A percentile compares a stretch with the other conserved stretches of the same genome.
phyloP scores from a whole-genome alignment of 1,139 yeast genomes.

The Hyphopichia fennica region DNA sequence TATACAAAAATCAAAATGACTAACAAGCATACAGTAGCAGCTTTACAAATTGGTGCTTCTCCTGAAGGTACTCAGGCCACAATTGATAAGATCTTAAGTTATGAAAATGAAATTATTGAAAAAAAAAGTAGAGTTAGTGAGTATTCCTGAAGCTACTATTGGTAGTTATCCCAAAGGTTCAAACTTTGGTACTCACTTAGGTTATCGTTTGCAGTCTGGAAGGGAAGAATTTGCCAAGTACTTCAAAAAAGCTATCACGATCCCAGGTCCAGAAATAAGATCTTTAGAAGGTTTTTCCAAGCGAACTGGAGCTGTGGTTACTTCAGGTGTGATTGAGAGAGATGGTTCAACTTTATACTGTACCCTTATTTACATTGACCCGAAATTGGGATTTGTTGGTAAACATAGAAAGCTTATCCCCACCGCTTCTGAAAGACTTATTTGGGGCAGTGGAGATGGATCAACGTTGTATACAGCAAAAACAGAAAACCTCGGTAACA shows the following conservation, averaged over 20 bases:
- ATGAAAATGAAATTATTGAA: conserved; percentile 26
- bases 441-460: conserved; percentile 46
- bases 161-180: conserved; percentile 45
- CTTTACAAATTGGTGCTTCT: conserved; percentile 34
- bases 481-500: conserved; percentile 22
- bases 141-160: conserved; percentile 38
- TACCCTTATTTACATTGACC: conserved; percentile 32
- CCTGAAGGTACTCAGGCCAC: conserved; percentile 31
- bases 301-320: conserved; percentile 22
- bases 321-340: conserved; percentile 33
- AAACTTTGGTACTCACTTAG: conserved; percentile 36
- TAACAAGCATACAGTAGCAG: conserved; percentile 27
- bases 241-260: conserved; percentile 22
- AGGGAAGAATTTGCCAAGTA: conserved; percentile 33
- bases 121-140: conserved; percentile 28
- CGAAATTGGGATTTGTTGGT: conserved; percentile 29
- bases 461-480: conserved; percentile 33
- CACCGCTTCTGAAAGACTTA: conserved; percentile 36
- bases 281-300: conserved; percentile 22
- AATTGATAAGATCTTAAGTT: conserved; percentile 29
- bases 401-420: conserved; percentile 41
- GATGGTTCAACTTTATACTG: conserved; percentile 36
- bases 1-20: conserved; percentile 1
- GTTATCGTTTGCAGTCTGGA: conserved; percentile 36
- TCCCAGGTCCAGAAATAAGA: conserved; percentile 28